Percentiles rank a stretch among this genome's conserved stretches.
phyloP scores from a whole-genome alignment of 164 flowering plant species.

The Cinnamomum chago region DNA sequence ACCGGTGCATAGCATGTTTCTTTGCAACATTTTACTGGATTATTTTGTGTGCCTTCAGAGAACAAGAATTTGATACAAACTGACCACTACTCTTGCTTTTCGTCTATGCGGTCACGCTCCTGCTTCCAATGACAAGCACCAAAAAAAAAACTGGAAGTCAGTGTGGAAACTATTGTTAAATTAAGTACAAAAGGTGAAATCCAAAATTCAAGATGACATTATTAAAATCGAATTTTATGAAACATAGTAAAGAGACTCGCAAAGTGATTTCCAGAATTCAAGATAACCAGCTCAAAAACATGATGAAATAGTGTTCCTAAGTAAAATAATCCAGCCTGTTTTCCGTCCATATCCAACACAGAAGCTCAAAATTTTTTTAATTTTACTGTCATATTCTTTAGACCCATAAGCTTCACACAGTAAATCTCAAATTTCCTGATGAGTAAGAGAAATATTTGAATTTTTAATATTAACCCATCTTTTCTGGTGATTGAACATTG shows the following conservation, averaged over 20 bases:
- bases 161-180: background rate
- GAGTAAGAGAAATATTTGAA: too few species aligned
- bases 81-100: background rate
- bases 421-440: background rate
- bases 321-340: background rate
- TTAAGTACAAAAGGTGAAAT: background rate
- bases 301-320: background rate
- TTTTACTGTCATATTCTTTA: background rate
- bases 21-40: constrained; percentile 43
- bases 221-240: background rate
- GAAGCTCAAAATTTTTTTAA: background rate
- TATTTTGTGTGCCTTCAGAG: background rate
- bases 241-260: background rate
- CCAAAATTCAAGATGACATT: background rate
- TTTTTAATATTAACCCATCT: background rate
- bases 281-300: background rate
- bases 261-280: background rate
- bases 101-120: background rate
- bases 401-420: background rate
- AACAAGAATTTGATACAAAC: background rate
- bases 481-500: background rate
- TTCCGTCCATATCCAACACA: background rate
- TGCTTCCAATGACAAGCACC: background rate
- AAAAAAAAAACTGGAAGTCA: background rate
- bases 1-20: constrained; percentile 43